phyloP scores from a whole-genome alignment of 2,329 filamentous ascomycete genomes.

The Penicillium sp. region DNA sequence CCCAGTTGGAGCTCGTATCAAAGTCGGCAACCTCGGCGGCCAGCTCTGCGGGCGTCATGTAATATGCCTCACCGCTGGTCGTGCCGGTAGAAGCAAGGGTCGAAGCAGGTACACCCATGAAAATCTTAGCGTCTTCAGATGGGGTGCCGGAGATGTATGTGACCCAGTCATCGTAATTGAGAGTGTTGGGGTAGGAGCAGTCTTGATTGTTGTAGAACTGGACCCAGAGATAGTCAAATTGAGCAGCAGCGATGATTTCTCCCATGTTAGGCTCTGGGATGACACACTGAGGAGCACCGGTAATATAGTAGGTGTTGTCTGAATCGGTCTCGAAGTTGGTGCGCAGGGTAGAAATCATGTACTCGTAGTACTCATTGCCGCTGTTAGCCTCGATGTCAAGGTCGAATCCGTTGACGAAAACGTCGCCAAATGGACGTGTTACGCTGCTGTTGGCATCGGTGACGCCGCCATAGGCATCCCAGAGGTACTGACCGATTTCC shows the following conservation, averaged over 20 bases:
- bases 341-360: constrained; percentile 47
- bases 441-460: constrained; percentile 39
- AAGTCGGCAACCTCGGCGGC: constrained; percentile 43
- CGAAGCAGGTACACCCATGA: constrained; percentile 48
- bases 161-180: constrained; percentile 48
- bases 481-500: constrained; percentile 39
- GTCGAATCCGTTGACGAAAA: constrained; percentile 51
- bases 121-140: constrained; percentile 49
- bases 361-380: constrained; percentile 35
- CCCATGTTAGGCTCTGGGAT: constrained; percentile 47
- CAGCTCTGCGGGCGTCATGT: constrained; percentile 47
- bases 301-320: constrained; percentile 46
- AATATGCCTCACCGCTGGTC: constrained; percentile 27
- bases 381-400: constrained; percentile 45
- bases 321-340: constrained; percentile 34
- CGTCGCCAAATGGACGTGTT: constrained; percentile 49
- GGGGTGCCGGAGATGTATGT: constrained; percentile 32
- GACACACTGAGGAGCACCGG: constrained; percentile 50
- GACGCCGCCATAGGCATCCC: constrained; percentile 40
- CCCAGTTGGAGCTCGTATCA: constrained; percentile 44
- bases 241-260: constrained; percentile 40
- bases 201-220: constrained; percentile 54
- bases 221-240: constrained; percentile 53
- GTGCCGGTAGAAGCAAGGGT: constrained; percentile 24
- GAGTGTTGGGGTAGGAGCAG: constrained; percentile 46